These are phyloP conservation scores for Dactylellina leptospora DNA, from an alignment of 2,329 filamentous ascomycete genomes.

Conservation along the genomic window DNA sequence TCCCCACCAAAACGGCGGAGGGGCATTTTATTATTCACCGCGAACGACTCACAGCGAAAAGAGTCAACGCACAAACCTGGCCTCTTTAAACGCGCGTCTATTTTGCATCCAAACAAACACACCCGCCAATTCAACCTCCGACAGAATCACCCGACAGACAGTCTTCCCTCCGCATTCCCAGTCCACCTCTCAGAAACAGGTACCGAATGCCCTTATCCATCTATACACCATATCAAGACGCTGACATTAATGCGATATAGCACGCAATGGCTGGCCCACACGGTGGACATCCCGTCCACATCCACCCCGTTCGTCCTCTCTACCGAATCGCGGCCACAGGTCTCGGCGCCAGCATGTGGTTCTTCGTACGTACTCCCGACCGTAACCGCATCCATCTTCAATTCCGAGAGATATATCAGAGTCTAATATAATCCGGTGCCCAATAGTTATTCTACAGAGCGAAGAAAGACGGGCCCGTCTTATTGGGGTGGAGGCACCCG, in stretches of 20 bases:
- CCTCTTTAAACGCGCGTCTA: conserved; percentile 20
- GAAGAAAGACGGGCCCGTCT: conserved; percentile 90
- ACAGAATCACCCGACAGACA: not conserved
- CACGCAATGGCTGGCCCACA: conserved; percentile 44
- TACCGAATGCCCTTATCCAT: not conserved
- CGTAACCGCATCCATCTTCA: conserved; percentile 49
- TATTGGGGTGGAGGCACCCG: conserved; percentile 93
- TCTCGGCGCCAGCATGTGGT: conserved; percentile 97
- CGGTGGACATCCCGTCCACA: conserved; percentile 64
- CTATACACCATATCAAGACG: conserved; percentile 9
- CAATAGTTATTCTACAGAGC: conserved; percentile 91
- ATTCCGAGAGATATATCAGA: conserved; percentile 43
- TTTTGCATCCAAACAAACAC: no score
- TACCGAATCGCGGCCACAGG: conserved; percentile 88
- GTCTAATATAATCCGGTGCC: not conserved
- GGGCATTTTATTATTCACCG: conserved; percentile 9
- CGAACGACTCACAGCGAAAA: conserved; percentile 16
- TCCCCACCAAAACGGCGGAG: conserved; percentile 38
- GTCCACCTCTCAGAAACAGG: not conserved
- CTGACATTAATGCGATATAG: not conserved
- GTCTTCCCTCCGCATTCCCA: not conserved
- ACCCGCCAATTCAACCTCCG: conserved; percentile 17
- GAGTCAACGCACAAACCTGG: conserved; percentile 19
- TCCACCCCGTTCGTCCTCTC: conserved; percentile 72
- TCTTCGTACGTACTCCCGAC: conserved; percentile 79